Conservation (phyloP, 1,284 basidiomycete genomes). For the Entoloma clypeatum region DNA sequence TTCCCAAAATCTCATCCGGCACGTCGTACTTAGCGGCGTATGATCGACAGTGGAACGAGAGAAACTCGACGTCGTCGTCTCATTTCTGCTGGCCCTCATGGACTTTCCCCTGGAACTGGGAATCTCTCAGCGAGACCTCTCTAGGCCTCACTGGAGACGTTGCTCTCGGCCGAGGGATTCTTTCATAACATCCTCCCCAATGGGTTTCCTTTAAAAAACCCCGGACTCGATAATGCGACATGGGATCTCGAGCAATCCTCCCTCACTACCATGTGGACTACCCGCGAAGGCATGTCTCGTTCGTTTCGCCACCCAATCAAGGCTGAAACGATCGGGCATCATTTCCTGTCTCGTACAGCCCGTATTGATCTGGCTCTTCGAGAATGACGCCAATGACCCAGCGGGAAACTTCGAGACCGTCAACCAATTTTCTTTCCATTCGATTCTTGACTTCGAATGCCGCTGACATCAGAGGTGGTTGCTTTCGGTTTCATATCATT, state of each 20-base stretch:
- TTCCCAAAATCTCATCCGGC: slow-evolving; percentile 26
- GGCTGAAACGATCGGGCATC: slow-evolving; percentile 22
- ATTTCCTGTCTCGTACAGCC: slow-evolving; percentile 22
- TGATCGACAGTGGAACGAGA: slow-evolving; percentile 18
- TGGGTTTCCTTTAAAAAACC: slow-evolving; percentile 21
- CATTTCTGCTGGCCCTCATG: slow-evolving; percentile 19
- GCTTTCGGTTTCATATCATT: no score
- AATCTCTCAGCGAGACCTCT: slow-evolving; percentile 15
- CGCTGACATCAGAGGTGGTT: no score
- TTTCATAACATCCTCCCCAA: slow-evolving; percentile 23
- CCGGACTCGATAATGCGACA: slow-evolving; percentile 28
- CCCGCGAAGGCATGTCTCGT: neutral
- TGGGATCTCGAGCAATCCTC: slow-evolving; percentile 21
- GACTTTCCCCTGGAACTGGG: slow-evolving; percentile 27
- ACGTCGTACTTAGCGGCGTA: slow-evolving; percentile 24
- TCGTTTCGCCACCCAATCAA: slow-evolving; percentile 11
- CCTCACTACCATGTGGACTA: neutral
- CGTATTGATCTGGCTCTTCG: slow-evolving; percentile 28
- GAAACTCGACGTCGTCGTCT: slow-evolving; percentile 20
- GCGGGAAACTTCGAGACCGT: no score
- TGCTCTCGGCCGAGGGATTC: slow-evolving; percentile 17
- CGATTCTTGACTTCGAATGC: neutral
- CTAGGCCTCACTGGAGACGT: no score
- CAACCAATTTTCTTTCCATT: neutral
- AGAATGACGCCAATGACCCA: no score